Evolutionary conservation across 768 basidiomycete species (phyloP).

Genomic region (Tulasnella sp.): DNA sequence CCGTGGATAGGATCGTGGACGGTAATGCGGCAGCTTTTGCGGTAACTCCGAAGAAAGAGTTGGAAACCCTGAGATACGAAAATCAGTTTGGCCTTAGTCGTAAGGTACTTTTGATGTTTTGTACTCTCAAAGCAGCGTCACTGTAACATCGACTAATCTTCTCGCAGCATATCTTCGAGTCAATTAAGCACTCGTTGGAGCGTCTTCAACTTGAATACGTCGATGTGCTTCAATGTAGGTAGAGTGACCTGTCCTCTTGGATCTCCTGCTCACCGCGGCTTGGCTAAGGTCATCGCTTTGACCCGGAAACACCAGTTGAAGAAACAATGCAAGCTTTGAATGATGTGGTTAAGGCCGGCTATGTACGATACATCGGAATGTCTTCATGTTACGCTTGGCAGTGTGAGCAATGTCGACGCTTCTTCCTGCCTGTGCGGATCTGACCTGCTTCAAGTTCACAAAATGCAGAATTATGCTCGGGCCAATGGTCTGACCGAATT

Average conservation of each 20-base stretch:
- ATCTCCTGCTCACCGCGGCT: slow-evolving; percentile 25
- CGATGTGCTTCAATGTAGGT: slow-evolving; percentile 34
- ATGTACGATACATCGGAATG: slow-evolving; percentile 36
- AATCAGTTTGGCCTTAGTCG: slow-evolving; percentile 3
- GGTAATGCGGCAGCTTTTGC: background rate
- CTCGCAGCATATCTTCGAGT: slow-evolving; percentile 37
- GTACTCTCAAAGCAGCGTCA: background rate
- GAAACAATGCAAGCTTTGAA: slow-evolving; percentile 59
- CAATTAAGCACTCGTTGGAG: slow-evolving; percentile 31
- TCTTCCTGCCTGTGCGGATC: background rate
- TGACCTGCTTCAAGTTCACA: background rate
- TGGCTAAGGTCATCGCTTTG: slow-evolving; percentile 42
- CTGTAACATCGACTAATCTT: background rate
- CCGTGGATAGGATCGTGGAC: background rate
- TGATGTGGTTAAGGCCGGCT: slow-evolving; percentile 45
- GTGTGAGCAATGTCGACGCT: background rate
- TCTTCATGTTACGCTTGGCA: slow-evolving; percentile 26
- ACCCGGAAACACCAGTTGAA: slow-evolving; percentile 40
- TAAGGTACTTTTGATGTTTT: background rate
- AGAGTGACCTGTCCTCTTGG: slow-evolving; percentile 14
- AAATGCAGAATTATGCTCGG: slow-evolving; percentile 5
- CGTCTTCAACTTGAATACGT: slow-evolving; percentile 36
- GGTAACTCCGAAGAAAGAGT: background rate
- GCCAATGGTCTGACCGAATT: background rate
- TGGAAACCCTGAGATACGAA: background rate